Base-by-base conservation (phyloP, 1,284 basidiomycete genomes). In the Ceratobasidium sp. region DNA sequence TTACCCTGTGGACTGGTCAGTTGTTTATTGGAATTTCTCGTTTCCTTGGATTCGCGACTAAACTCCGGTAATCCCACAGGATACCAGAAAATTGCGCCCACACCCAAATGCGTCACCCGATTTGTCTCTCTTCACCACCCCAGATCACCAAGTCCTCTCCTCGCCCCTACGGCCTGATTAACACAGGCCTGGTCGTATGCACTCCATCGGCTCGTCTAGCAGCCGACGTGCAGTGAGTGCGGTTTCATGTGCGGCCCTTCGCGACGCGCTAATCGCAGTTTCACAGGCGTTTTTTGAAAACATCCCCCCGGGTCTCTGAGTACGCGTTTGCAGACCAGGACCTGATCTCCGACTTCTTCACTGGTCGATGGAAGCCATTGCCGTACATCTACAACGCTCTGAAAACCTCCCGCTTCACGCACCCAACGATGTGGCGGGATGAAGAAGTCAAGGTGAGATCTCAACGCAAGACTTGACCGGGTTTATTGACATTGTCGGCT, bases 301-400 rank as follows among this genome's bases (percentile, higher is more conserved):
- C 89, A 1, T 90, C 91, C 31, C 88, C 91, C 3, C 85, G 88
- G 6, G 85, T 98, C 16, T 79, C 88, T 4, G 86, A 85, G 0
- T 96, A 91, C 83, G 85, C 85, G 49, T 98, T 98, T 82, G 91
- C 95, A 0, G 96, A 98, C 81, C 96, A 98, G 82, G 96, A 98
- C 79, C 87, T 98, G 29, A 88, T 98, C 39, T 88, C 95, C 0
- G 88, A 88, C 41, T 89, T 90, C 79, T 98, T 96, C 84, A 82
- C 85, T 66, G 92, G 90, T 16, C 91, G 83, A 79, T 93, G 90
- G 90, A 87, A 84, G 74, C 89, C 91, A 11, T 81, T 96, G 39
- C 88, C 90, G 0, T 96, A 92, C 88, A 88, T 88, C 75, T 96
- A 95, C 83, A 97, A 97, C 78, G 94, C 93, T 0, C 85, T 96